phyloP scores from a whole-genome alignment of 768 basidiomycete species.

The Tylopilus sp. region DNA sequence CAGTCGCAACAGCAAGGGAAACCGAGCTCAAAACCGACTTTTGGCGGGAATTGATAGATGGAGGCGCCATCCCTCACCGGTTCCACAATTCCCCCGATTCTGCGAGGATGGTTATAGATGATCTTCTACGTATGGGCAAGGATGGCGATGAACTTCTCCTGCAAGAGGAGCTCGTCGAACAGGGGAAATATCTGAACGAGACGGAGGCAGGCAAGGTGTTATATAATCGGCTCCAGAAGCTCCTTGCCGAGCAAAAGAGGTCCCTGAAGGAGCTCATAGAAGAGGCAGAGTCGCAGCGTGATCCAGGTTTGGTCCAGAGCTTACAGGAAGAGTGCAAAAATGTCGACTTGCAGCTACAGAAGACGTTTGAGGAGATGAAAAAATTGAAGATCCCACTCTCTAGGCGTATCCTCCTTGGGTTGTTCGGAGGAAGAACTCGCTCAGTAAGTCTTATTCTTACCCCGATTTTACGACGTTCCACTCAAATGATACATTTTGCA shows the following conservation, averaged over 20 bases:
- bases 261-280: no score
- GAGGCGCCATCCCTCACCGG: neutral
- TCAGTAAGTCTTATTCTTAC: neutral
- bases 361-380: slow-evolving; percentile 22
- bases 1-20: slow-evolving; percentile 13
- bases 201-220: no score
- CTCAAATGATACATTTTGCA: neutral
- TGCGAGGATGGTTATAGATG: neutral
- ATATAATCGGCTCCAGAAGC: slow-evolving; percentile 12
- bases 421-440: slow-evolving; percentile 5
- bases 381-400: slow-evolving; percentile 14
- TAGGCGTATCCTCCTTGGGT: slow-evolving; percentile 7
- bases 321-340: slow-evolving; percentile 11
- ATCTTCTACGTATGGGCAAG: neutral
- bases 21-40: slow-evolving; percentile 24
- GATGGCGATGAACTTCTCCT: slow-evolving; percentile 2
- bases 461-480: neutral
- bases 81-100: neutral
- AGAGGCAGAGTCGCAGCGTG: slow-evolving; percentile 9
- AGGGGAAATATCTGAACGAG: no score
- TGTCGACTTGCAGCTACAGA: slow-evolving; percentile 3
- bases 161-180: slow-evolving; percentile 20
- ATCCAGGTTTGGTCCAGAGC: slow-evolving; percentile 9
- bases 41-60: slow-evolving; percentile 12
- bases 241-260: slow-evolving; percentile 16